These are phyloP conservation scores for Xylaria intraflava DNA, from an alignment of 495 filamentous ascomycete genomes.

Conservation along the genomic window DNA sequence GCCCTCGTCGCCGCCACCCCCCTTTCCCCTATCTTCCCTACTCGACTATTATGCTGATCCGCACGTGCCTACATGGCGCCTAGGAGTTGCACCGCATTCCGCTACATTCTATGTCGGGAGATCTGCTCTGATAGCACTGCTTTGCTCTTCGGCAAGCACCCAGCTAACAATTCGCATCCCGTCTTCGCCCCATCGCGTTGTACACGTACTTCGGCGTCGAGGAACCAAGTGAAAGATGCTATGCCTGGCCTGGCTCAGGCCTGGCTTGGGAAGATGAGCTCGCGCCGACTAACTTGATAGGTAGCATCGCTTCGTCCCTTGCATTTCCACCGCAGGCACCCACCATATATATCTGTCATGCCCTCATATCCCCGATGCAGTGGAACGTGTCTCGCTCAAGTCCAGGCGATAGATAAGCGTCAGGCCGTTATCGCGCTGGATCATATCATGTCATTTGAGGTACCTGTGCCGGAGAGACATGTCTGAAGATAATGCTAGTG, in stretches of 20 bases:
- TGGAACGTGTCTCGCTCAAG: conserved; percentile 1
- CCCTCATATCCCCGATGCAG: background rate
- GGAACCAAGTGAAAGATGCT: too few relatives aligned
- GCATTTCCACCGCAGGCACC: too few relatives aligned
- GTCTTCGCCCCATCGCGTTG: too few relatives aligned
- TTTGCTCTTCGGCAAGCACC: too few relatives aligned
- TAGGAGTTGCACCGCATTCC: background rate
- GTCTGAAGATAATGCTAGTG: background rate
- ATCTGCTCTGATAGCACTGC: background rate
- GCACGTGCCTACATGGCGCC: background rate
- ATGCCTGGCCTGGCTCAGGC: too few relatives aligned
- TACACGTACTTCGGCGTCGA: too few relatives aligned
- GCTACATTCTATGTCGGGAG: background rate
- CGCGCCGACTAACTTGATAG: background rate
- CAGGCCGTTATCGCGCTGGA: background rate
- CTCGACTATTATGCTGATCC: background rate
- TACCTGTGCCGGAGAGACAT: background rate
- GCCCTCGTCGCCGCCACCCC: background rate
- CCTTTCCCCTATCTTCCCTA: background rate
- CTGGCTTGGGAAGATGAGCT: background rate
- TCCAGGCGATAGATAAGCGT: background rate
- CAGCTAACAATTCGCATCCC: too few relatives aligned
- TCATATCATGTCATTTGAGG: background rate
- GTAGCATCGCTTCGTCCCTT: background rate
- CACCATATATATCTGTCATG: background rate